phyloP scores from a whole-genome alignment of 192 early-diverging fungal genomes.

The Piromyces finnis region DNA sequence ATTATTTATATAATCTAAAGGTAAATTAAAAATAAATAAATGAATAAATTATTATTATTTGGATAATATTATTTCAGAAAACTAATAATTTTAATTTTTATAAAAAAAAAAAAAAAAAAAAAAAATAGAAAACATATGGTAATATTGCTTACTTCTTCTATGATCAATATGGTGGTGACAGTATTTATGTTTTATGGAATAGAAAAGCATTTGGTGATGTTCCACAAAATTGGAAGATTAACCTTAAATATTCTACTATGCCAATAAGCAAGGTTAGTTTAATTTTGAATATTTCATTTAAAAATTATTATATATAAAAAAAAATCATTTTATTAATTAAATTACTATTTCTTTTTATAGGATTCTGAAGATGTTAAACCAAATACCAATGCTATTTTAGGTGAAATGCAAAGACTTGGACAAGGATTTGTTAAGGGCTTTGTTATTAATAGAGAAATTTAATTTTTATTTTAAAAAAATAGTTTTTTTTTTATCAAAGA shows the following conservation, averaged over 20 bases:
- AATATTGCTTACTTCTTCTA: conserved; percentile 50
- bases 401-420: background rate
- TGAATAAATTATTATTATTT: no score
- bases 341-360: no score
- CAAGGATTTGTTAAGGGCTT: background rate
- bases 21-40: background rate
- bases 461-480: no score
- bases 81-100: no score
- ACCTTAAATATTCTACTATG: conserved; percentile 30
- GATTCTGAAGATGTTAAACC: background rate
- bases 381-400: background rate
- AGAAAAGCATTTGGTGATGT: conserved; percentile 14
- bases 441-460: background rate
- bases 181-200: conserved; percentile 52
- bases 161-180: conserved; percentile 53
- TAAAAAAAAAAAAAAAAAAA: background rate
- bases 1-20: conserved; percentile 50
- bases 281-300: no score
- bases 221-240: conserved; percentile 46
- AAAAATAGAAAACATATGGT: conserved; percentile 23
- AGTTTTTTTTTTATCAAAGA: no score
- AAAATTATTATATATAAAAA: no score
- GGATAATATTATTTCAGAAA: no score
- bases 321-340: no score
- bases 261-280: conserved; percentile 14